Base-by-base conservation (phyloP, 331 rosid genomes). In the Stylosanthes scabra region DNA sequence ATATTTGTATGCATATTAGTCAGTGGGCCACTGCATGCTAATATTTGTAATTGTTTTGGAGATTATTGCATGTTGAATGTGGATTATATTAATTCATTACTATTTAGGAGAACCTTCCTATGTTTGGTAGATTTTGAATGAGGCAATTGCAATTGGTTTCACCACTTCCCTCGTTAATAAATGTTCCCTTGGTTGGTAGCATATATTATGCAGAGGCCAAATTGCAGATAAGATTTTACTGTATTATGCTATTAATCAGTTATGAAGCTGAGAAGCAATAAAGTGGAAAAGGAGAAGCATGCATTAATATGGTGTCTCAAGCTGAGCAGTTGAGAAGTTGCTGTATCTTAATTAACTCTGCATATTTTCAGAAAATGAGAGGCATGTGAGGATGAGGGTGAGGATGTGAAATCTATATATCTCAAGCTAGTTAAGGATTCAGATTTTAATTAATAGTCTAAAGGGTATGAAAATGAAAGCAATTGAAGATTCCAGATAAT, bases 91-190 rank as follows among this genome's bases (percentile, higher is more conserved):
- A 59, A 31, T 20, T 20, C 25, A 20, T 20, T 20, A 20, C 1
- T 20, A 20, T 7, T 3, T 29, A 62, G 31, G 6, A 27, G 44
- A 52, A 57, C 15, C 58, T 71, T 57, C 45, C 51, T 8, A 42
- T 9, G 56, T 57, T 57, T 39, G 56, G 45, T 67, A 41, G 58
- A 46, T 12, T 13, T 13, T 66, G 5, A 2, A 51, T 51, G 72
- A 57, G 11, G 28, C 55, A 70, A 39, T 34, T 34, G 1, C 25
- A 4, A 13, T n/a, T 10, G 54, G 2, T 41, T 40, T 70, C 40
- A 70, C 74, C 40, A 70, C 74, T 70, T 56, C 25, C 25, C 64
- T 70, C 9, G 39, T 34, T 34, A 40, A 28, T 29, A 50, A 50
- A 57, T 46, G 58, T 47, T 46, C 44, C 42, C 71, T 40, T 54